Evolutionary conservation across 805 yeast genomes (phyloP), one percentile per base, ranked within the genome.

Genomic region (Maudiozyma saulgeensis): DNA sequence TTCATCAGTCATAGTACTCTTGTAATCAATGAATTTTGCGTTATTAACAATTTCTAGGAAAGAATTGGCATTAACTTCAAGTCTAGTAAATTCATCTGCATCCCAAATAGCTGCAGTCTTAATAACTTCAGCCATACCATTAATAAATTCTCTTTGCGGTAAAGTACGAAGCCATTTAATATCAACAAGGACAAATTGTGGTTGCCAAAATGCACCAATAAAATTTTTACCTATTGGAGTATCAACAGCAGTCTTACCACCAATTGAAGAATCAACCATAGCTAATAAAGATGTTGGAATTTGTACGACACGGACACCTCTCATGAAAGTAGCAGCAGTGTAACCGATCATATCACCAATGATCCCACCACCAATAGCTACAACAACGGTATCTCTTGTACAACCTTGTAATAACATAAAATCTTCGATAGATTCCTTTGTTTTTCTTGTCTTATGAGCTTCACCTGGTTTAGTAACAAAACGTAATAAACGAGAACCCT

Each of bases 91-190:
- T 63, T 93, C 99, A 0, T 62, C 73, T 54, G 86, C 96, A 64
- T 90, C 83, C 98, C 98, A 93, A 61, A 93, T 90, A 25, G 97
- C 96, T 19, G 98, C 98, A 15, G 99, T 93, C 70, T 93, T 93
- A 58, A 93, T 84, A 45, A 93, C 96, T 69, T 93, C 99, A 4
- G 96, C 96, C 90, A 93, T 93, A 53, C 99, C 99, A 63, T 93
- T 93, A 60, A 93, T 87, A 67, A 93, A 88, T 67, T 93, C 98
- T 60, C 99, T 80, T 47, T 82, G 82, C 1, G 98, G 97, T 51
- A 93, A 75, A 16, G 97, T 85, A 54, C 82, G 84, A 62, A 93
- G 74, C 72, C 93, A 91, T 37, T 83, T 77, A 48, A 90, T 81
- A 68, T 93, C 99, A 28, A 85, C 93, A 64, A 89, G 81, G 53